Evolutionary conservation across 768 basidiomycete species (phyloP).

Genomic region (Amanita exitialis): DNA sequence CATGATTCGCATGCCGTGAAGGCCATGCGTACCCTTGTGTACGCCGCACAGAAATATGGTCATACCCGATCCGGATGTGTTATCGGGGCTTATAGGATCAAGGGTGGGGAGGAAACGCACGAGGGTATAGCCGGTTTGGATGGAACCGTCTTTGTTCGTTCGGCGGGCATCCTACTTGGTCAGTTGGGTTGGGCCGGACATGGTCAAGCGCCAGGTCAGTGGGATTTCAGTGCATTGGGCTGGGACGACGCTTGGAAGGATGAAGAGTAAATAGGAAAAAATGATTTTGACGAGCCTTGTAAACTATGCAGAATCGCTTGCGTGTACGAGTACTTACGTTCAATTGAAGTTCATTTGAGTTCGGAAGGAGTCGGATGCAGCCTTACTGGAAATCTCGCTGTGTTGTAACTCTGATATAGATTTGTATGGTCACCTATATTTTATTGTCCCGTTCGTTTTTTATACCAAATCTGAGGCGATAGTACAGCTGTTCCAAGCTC

Average conservation of each 20-base stretch:
- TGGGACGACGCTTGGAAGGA: slow-evolving; percentile 52
- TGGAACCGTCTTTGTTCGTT: slow-evolving; percentile 46
- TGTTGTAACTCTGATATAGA: no score
- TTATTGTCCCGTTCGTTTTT: no score
- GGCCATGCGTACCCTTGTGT: slow-evolving; percentile 34
- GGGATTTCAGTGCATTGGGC: slow-evolving; percentile 50
- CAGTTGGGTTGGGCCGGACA: slow-evolving; percentile 44
- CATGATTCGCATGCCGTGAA: slow-evolving; percentile 46
- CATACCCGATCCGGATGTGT: slow-evolving; percentile 26
- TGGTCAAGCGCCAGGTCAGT: slow-evolving; percentile 33
- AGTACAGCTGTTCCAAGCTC: no score
- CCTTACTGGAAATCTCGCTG: no score
- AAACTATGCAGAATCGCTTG: background rate
- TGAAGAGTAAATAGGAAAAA: slow-evolving; percentile 13
- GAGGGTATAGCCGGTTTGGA: slow-evolving; percentile 33
- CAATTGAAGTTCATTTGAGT: no score
- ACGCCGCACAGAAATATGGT: slow-evolving; percentile 39
- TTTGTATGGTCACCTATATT: no score
- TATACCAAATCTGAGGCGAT: no score
- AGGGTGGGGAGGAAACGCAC: slow-evolving; percentile 34
- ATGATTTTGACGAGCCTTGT: background rate
- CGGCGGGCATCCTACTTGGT: slow-evolving; percentile 47
- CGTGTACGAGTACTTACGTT: no score
- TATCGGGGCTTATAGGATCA: slow-evolving; percentile 28
- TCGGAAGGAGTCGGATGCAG: no score